Conservation (phyloP, 352 stramenopile species). For the Phytophthora rubi region DNA sequence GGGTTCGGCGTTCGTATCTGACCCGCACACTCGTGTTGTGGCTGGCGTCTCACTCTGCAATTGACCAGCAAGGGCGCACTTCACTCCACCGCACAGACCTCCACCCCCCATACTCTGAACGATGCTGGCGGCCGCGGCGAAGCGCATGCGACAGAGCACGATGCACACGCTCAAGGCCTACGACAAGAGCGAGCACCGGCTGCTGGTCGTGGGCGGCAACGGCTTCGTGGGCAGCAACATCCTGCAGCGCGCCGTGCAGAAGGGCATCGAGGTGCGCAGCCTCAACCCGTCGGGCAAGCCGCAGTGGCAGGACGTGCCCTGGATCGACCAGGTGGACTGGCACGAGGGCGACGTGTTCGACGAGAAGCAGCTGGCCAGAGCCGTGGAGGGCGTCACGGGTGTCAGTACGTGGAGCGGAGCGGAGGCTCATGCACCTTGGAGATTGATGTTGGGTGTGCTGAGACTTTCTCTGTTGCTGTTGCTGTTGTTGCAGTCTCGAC, state of each 20-base stretch:
- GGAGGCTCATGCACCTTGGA: not conserved
- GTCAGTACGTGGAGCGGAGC: constrained; percentile 62
- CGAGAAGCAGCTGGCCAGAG: constrained; percentile 58
- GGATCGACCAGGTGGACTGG: constrained; percentile 91
- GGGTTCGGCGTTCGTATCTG: constrained; percentile 7
- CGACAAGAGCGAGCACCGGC: constrained; percentile 71
- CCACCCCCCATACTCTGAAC: not conserved
- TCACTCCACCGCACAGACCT: not conserved
- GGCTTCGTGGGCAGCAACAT: constrained; percentile 93
- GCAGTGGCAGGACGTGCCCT: constrained; percentile 76
- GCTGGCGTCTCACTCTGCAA: constrained; percentile 29
- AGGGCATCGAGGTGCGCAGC: constrained; percentile 86
- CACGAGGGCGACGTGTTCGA: constrained; percentile 88
- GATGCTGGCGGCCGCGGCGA: constrained; percentile 24
- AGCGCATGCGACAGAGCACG: constrained; percentile 36
- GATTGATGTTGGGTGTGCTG: not conserved
- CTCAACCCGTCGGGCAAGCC: constrained; percentile 87
- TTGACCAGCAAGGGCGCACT: constrained; percentile 20
- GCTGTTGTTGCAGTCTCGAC: constrained; percentile 74
- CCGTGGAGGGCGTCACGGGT: constrained; percentile 75
- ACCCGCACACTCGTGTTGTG: not conserved
- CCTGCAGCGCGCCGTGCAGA: constrained; percentile 86
- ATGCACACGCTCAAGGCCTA: constrained; percentile 51
- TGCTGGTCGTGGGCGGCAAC: constrained; percentile 90
- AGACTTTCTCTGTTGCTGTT: not conserved